Percentiles rank a stretch among this genome's conserved stretches.
These are phyloP conservation scores for Sophora flavescens DNA, from an alignment of 306 rosid species.

Conservation along the genomic window DNA sequence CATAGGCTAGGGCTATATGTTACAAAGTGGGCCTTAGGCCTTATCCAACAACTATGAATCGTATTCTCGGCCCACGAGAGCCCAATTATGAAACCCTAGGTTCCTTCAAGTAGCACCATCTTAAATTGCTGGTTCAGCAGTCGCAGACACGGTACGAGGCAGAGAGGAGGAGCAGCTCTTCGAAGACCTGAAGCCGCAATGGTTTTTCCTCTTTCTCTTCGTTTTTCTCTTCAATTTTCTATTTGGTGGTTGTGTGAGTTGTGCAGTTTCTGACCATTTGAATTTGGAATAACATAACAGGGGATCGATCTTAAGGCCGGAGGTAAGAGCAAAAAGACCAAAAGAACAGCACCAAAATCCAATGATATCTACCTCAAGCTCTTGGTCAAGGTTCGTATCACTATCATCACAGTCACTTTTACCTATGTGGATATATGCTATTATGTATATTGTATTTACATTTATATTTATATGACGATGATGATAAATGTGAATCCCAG, in stretches of 20 bases:
- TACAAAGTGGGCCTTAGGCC: background rate
- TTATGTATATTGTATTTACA: too few relatives aligned
- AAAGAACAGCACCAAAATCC: slow-evolving; percentile 86
- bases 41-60: background rate
- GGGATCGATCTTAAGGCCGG: slow-evolving; percentile 79
- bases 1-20: background rate
- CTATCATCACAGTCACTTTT: too few relatives aligned
- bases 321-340: slow-evolving; percentile 90
- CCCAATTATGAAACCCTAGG: slow-evolving; percentile 45
- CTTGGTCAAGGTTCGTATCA: slow-evolving; percentile 52
- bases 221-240: too few relatives aligned
- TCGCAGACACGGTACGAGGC: background rate
- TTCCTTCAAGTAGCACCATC: background rate
- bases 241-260: background rate
- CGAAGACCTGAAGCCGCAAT: slow-evolving; percentile 41
- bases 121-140: slow-evolving; percentile 15
- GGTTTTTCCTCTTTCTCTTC: slow-evolving; percentile 16
- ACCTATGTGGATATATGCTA: too few relatives aligned
- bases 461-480: slow-evolving; percentile 5
- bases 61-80: background rate
- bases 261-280: background rate
- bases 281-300: slow-evolving; percentile 15
- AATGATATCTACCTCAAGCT: slow-evolving; percentile 83
- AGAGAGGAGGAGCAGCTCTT: slow-evolving; percentile 13
- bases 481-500: slow-evolving; percentile 58